Evolutionary conservation across 129 eudicot genomes (phyloP).

Genomic region (Flaveria sonorensis): DNA sequence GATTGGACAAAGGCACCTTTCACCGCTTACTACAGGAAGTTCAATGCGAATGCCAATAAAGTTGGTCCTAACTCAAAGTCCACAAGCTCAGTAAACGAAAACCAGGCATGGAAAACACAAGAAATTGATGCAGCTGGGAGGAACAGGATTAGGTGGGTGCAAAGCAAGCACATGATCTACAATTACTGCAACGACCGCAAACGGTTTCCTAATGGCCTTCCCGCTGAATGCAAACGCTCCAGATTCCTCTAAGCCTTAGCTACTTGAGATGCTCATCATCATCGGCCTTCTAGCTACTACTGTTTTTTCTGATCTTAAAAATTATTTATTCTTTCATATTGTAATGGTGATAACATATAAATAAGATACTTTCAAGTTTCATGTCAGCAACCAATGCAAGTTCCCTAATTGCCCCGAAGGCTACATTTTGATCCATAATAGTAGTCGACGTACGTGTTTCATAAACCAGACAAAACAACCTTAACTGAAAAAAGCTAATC

Average conservation of each 20-base stretch:
- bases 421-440: no score
- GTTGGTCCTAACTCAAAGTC: slow-evolving; percentile 18
- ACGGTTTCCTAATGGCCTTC: slow-evolving; percentile 31
- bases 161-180: slow-evolving; percentile 32
- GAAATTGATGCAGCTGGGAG: slow-evolving; percentile 28
- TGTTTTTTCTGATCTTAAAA: no score
- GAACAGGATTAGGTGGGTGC: slow-evolving; percentile 33
- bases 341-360: no score
- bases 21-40: slow-evolving; percentile 15
- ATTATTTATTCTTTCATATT: no score
- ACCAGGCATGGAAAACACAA: slow-evolving; percentile 25
- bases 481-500: no score
- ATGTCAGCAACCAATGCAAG: no score
- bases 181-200: slow-evolving; percentile 32
- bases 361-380: no score
- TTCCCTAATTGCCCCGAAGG: no score
- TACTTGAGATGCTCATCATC: no score
- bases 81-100: not conserved
- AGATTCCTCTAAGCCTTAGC: slow-evolving; percentile 8
- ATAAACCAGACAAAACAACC: no score
- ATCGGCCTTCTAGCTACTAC: no score
- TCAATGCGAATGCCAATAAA: slow-evolving; percentile 14
- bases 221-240: slow-evolving; percentile 34
- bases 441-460: no score
- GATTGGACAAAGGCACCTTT: slow-evolving; percentile 25